Base-by-base conservation (phyloP, 2,329 filamentous ascomycete species). In the Talaromyces albobiverticillius region DNA sequence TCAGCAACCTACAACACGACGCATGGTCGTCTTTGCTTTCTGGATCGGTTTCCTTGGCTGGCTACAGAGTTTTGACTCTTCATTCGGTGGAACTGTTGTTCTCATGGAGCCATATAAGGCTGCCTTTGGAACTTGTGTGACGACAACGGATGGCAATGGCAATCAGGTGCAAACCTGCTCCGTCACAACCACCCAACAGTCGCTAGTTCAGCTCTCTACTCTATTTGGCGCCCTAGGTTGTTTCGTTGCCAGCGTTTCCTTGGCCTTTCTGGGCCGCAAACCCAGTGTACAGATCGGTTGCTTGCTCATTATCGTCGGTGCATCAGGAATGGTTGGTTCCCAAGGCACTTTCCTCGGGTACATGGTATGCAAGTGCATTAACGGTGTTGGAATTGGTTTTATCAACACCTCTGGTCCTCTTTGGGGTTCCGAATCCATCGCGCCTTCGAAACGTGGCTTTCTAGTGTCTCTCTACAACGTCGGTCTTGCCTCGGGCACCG, bases 141-240 rank as follows among this genome's bases (percentile, higher is more conserved):
- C 26, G 26, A 29, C 26, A 29, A 29, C 26, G 10, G 26, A 29
- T 10, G 10, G 26, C 2, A 60, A 55, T 0, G 56, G 56, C 34
- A 23, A 36, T 4, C 34, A 52, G 0, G 46, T 55, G 8, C 52
- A 62, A 10, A 48, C 57, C 5, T 65, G 63, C 46, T 59, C 55
- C 3, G 43, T 66, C 3, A 62, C 63, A 0, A 57, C 65, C 8
- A 51, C 65, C 3, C 63, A 67, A 49, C 62, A 67, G 42, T 66
- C 64, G 0, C 52, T 67, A 11, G 64, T 67, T 18, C 62, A 61
- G 13, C 34, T 67, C 32, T 62, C 60, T 23, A 62, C 60, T 31
- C 53, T 68, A 18, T 68, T 67, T 47, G 59, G 65, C 2, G 63
- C 58, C 2, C 48, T 68, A 0, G 65, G 65, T 3, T 62, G 63